Base-by-base conservation (phyloP, 2,329 filamentous ascomycete species). In the Phoma sp. region DNA sequence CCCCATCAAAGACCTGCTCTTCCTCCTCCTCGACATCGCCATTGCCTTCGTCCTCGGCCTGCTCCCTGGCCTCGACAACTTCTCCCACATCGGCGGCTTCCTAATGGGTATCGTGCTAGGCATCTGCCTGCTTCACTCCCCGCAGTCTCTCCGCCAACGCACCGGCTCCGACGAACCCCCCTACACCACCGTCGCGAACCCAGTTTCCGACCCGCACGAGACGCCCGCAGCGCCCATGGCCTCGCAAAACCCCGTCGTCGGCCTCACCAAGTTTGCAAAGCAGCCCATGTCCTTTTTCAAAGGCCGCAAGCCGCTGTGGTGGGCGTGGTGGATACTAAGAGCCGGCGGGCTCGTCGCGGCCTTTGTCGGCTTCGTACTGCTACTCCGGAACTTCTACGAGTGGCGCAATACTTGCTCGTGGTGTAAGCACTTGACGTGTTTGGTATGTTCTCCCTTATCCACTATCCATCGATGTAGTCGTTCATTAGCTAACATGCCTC, bases 61-160 rank as follows among this genome's bases (percentile, higher is more conserved):
- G 4, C 83, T 99, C 1, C 95, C 95, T 0, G 94, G 93, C 8
- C 78, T 99, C 41, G 95, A 99, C 80, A 99, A 99, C 76, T 99
- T 98, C 75, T 91, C 91, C 15, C 95, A 99, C 65, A 97, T 99
- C 59, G 95, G 95, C 50, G 95, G 95, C 2, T 97, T 98, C 74
- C 77, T 96, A 45, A 96, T 96, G 87, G 95, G 95, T 1, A 78
- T 99, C 6, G 89, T 88, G 0, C 84, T 97, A 1, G 95, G 95
- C 12, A 82, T 98, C 46, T 96, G 88, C 59, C 82, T 99, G 25
- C 81, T 99, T 58, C 92, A 94, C 71, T 97, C 93, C 3, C 95
- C 95, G 2, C 90, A 92, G 61, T 82, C 87, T 1, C 82, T 97
- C 19, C 86, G 92, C 31, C 82, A 88, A 55, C 86, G 89, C 39